These are phyloP conservation scores for Metarhizium humberi DNA, from an alignment of 2,329 filamentous ascomycete genomes.

Conservation along the genomic window DNA sequence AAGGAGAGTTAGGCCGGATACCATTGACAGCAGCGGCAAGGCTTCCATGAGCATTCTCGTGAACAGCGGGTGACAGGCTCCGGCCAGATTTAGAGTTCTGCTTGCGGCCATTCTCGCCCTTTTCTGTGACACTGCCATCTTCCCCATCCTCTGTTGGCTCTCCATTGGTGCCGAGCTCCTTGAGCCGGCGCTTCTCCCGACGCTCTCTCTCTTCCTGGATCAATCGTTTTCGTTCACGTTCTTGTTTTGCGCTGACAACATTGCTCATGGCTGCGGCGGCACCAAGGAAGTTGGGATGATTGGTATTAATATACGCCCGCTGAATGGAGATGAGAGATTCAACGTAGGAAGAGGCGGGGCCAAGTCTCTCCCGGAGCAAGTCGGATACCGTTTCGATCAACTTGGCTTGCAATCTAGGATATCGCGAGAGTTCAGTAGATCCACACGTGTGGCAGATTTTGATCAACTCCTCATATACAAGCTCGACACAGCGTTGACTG, in stretches of 20 bases:
- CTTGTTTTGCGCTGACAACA: slow-evolving; percentile 89
- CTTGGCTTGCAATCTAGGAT: slow-evolving; percentile 88
- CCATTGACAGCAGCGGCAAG: slow-evolving; percentile 62
- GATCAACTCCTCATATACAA: slow-evolving; percentile 97
- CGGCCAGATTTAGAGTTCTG: slow-evolving; percentile 39
- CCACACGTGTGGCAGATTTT: slow-evolving; percentile 99
- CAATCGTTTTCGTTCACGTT: slow-evolving; percentile 75
- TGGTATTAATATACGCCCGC: slow-evolving; percentile 97
- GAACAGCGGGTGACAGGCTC: slow-evolving; percentile 75
- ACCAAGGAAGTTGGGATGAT: slow-evolving; percentile 96
- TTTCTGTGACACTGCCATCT: slow-evolving; percentile 35
- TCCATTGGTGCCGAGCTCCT: slow-evolving; percentile 78
- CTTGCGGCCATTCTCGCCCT: slow-evolving; percentile 36
- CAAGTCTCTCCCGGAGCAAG: slow-evolving; percentile 81
- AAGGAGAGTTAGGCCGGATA: slow-evolving; percentile 26
- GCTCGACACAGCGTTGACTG: slow-evolving; percentile 90
- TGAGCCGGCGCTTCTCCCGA: slow-evolving; percentile 71
- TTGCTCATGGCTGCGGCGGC: slow-evolving; percentile 96
- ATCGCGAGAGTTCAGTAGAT: slow-evolving; percentile 84
- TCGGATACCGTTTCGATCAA: slow-evolving; percentile 98
- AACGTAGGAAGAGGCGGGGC: slow-evolving; percentile 82
- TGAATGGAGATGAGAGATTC: slow-evolving; percentile 97
- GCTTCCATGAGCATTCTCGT: slow-evolving; percentile 53
- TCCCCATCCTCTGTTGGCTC: slow-evolving; percentile 62
- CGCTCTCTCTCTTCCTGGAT: slow-evolving; percentile 79